Conservation (phyloP, 805 yeast species). For the Zygosaccharomyces rouxii region DNA sequence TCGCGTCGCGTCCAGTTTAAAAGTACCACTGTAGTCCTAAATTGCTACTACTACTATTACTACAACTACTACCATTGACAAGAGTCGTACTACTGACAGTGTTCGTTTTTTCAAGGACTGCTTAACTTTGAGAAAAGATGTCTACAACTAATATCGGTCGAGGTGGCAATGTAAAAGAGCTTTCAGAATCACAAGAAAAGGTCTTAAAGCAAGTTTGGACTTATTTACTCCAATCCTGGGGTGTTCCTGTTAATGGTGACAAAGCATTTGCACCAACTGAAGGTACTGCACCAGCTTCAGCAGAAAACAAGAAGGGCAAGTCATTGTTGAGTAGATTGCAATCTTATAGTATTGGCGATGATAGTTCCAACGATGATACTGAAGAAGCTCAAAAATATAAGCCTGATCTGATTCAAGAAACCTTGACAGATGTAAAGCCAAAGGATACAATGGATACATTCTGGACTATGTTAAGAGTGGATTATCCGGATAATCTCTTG, state of each 20-base stretch:
- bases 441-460: conserved; percentile 47
- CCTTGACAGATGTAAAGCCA: conserved; percentile 50
- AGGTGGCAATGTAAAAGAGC: conserved; percentile 37
- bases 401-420: conserved; percentile 42
- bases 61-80: not conserved
- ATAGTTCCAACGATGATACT: conserved; percentile 3
- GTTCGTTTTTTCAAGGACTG: not conserved
- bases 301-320: conserved; percentile 24
- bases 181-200: conserved; percentile 55
- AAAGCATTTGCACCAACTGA: too few relatives aligned
- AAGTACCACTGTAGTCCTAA: not conserved
- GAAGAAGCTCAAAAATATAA: conserved; percentile 26
- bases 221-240: conserved; percentile 55
- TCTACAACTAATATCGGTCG: not conserved
- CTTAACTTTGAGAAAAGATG: not conserved
- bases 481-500: conserved; percentile 73
- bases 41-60: not conserved
- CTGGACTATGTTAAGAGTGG: conserved; percentile 64
- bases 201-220: conserved; percentile 70
- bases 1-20: not conserved
- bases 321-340: conserved; percentile 23
- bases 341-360: conserved; percentile 7
- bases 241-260: conserved; percentile 37
- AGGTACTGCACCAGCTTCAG: not conserved
- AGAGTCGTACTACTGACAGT: not conserved